phyloP scores from a whole-genome alignment of 139 green algal genomes.

The Chlorella sorokiniana region DNA sequence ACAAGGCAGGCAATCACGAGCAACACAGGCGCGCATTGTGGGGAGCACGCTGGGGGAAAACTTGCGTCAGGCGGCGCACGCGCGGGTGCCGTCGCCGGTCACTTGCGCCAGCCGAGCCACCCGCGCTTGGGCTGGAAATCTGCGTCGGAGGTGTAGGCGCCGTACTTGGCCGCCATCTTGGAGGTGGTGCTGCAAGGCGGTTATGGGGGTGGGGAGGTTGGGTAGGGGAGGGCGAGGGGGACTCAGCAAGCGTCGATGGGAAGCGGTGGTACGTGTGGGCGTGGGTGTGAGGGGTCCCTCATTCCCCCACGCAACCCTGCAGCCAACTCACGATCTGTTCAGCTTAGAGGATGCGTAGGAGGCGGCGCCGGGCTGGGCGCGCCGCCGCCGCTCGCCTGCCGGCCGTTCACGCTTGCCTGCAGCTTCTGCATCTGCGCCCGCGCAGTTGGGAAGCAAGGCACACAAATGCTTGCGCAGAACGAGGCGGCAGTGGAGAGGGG shows the following conservation, averaged over 20 bases:
- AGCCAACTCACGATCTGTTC: slow-evolving; percentile 21
- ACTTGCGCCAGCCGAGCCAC: not conserved
- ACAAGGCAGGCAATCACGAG: too few species aligned
- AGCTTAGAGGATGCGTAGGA: slow-evolving; percentile 39
- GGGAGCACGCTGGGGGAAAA: too few species aligned
- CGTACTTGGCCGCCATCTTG: slow-evolving; percentile 49
- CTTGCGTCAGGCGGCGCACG: too few species aligned
- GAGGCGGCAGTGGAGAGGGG: not conserved
- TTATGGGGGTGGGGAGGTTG: not conserved
- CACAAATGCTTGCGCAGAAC: not conserved
- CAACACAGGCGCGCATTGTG: too few species aligned
- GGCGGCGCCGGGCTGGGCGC: not conserved
- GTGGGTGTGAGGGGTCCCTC: not conserved
- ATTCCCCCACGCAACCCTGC: not conserved
- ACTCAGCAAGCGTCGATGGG: not conserved
- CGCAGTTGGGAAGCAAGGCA: not conserved
- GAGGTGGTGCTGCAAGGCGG: slow-evolving; percentile 15
- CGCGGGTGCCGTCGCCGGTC: not conserved
- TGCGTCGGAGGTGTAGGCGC: slow-evolving; percentile 27
- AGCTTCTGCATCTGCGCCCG: slow-evolving; percentile 35
- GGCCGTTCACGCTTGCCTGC: slow-evolving; percentile 20
- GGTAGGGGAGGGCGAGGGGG: too few species aligned
- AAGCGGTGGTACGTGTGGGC: not conserved
- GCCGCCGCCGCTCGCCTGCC: not conserved
- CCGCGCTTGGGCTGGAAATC: slow-evolving; percentile 24